Conservation (phyloP, 2,329 filamentous ascomycete genomes). For the Achaetomium macrosporum region DNA sequence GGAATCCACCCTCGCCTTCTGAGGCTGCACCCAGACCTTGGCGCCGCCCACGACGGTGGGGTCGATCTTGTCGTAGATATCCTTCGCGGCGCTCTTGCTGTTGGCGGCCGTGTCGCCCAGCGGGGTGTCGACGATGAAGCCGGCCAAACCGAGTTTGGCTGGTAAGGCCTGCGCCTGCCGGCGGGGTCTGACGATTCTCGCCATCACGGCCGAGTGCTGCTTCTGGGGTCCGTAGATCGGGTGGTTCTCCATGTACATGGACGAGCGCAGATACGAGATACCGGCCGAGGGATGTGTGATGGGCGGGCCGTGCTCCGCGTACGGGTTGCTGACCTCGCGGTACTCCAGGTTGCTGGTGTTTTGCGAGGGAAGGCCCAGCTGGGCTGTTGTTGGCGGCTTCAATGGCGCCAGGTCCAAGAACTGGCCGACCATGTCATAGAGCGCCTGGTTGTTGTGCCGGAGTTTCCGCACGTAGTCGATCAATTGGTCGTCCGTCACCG, state of each 20-base stretch:
- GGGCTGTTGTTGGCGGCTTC: constrained; percentile 24
- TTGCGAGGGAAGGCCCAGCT: constrained; percentile 3
- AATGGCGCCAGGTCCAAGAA: constrained; percentile 59
- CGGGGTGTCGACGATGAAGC: constrained; percentile 44
- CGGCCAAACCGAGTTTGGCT: constrained; percentile 49
- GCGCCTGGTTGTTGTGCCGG: constrained; percentile 43
- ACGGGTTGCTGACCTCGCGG: constrained; percentile 36
- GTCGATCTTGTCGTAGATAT: constrained; percentile 33
- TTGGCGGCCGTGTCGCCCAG: constrained; percentile 40
- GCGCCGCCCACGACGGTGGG: constrained; percentile 44
- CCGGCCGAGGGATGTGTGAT: constrained; percentile 57
- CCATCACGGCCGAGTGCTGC: constrained; percentile 42
- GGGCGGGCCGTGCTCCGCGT: constrained; percentile 50
- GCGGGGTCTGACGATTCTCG: constrained; percentile 46
- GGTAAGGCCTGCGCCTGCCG: constrained; percentile 19
- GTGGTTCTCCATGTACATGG: constrained; percentile 52
- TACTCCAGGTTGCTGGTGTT: constrained; percentile 7
- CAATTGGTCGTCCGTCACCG: constrained; percentile 48
- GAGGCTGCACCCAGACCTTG: constrained; percentile 47
- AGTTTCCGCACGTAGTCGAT: constrained; percentile 47
- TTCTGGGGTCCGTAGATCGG: constrained; percentile 55
- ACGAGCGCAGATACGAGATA: constrained; percentile 55
- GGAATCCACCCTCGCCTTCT: constrained; percentile 42
- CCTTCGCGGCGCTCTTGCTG: constrained; percentile 8
- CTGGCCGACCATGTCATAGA: constrained; percentile 51